These are phyloP conservation scores for Ramaria sp. DNA, from an alignment of 768 basidiomycete species.

Conservation along the genomic window DNA sequence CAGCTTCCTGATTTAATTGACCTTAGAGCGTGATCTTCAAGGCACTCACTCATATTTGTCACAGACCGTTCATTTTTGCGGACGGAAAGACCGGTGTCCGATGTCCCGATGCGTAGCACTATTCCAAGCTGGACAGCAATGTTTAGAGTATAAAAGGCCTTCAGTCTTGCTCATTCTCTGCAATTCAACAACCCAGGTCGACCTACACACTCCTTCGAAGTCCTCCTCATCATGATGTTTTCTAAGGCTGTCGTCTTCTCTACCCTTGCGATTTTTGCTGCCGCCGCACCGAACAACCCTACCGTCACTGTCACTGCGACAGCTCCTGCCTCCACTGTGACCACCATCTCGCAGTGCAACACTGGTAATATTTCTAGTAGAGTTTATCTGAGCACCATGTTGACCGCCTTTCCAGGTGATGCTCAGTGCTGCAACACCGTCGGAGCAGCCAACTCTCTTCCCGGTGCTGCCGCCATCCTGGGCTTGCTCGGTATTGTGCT, in stretches of 20 bases:
- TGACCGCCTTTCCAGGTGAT: not conserved
- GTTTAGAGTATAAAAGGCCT: too few species aligned
- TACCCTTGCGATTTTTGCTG: not conserved
- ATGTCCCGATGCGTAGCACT: too few species aligned
- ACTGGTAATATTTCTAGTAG: not conserved
- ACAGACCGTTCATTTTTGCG: too few species aligned
- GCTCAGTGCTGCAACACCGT: slow-evolving; percentile 24
- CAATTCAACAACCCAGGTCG: too few species aligned
- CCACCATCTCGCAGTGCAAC: slow-evolving; percentile 6
- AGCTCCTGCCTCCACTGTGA: not conserved
- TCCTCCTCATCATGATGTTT: too few species aligned
- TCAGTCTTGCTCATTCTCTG: too few species aligned
- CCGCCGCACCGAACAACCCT: not conserved
- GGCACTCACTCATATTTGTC: too few species aligned
- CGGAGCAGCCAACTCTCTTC: slow-evolving; percentile 10
- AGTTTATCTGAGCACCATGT: not conserved
- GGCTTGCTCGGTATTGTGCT: slow-evolving; percentile 17
- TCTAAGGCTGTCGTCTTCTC: not conserved
- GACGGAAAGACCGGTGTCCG: too few species aligned
- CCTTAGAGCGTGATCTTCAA: too few species aligned
- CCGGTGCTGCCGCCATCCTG: slow-evolving; percentile 29
- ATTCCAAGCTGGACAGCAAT: too few species aligned
- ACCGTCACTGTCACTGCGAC: not conserved
- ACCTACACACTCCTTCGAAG: too few species aligned
- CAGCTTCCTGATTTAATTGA: too few species aligned